Evolutionary conservation across 2,329 filamentous ascomycete species (phyloP).

Genomic region (Xylaria sp.): DNA sequence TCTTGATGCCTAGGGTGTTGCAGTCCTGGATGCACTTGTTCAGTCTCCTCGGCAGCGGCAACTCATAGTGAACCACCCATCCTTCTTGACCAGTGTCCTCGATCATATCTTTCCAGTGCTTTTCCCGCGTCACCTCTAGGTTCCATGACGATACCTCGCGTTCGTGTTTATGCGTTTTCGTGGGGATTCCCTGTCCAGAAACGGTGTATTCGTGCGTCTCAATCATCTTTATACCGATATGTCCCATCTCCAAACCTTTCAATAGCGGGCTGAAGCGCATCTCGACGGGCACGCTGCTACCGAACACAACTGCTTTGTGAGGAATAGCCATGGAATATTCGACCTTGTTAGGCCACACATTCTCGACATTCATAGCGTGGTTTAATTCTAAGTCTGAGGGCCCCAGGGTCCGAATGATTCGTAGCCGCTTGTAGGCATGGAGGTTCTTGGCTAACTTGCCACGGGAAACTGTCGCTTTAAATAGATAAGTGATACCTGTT

Average conservation of each 20-base stretch:
- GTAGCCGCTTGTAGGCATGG: conserved; percentile 76
- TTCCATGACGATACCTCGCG: conserved; percentile 67
- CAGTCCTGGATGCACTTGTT: conserved; percentile 88
- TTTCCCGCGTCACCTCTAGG: conserved; percentile 59
- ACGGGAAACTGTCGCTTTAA: conserved; percentile 87
- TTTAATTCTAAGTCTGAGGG: conserved; percentile 77
- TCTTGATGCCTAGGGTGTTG: conserved; percentile 85
- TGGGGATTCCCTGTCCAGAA: conserved; percentile 52
- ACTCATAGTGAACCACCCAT: conserved; percentile 64
- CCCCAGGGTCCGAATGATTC: conserved; percentile 78
- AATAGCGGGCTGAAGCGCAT: conserved; percentile 87
- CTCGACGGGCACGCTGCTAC: conserved; percentile 81
- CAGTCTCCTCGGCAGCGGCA: conserved; percentile 80
- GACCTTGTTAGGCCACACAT: conserved; percentile 97
- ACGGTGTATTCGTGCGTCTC: conserved; percentile 75
- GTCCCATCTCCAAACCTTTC: conserved; percentile 86
- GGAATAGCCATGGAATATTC: conserved; percentile 94
- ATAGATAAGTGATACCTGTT: conserved; percentile 85
- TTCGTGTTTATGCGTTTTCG: conserved; percentile 65
- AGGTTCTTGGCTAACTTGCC: conserved; percentile 90
- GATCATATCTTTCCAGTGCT: conserved; percentile 73
- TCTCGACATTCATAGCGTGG: conserved; percentile 94
- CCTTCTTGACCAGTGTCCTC: conserved; percentile 71
- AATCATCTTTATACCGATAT: conserved; percentile 78
- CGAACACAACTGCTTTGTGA: conserved; percentile 92